These are phyloP conservation scores for Stylosanthes scabra DNA, from an alignment of 331 rosid species.

Conservation along the genomic window DNA sequence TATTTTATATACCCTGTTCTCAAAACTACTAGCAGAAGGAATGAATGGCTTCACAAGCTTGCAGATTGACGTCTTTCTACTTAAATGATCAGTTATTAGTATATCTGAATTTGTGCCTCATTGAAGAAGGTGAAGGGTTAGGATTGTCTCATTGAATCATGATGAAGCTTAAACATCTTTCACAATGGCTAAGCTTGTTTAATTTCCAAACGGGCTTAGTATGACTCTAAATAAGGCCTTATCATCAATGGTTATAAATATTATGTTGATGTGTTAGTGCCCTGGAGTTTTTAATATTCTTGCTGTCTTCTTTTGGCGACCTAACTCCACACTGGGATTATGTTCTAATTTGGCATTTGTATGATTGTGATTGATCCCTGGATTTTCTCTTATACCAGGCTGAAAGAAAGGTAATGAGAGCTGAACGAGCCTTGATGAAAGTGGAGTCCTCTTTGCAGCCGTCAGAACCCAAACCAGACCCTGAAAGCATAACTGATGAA, in stretches of 20 bases:
- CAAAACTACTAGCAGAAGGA: neutral
- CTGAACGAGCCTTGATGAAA: constrained; percentile 77
- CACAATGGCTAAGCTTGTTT: too few relatives aligned
- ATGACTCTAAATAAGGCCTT: too few relatives aligned
- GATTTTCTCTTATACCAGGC: constrained; percentile 55
- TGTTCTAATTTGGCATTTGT: constrained; percentile 22
- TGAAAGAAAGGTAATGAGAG: constrained; percentile 73
- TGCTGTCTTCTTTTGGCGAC: too few relatives aligned
- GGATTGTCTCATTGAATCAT: constrained; percentile 6
- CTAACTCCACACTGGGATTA: constrained; percentile 1
- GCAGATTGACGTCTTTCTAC: constrained; percentile 9
- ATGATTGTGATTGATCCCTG: constrained; percentile 32
- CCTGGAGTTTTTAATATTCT: too few relatives aligned
- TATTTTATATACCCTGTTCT: neutral
- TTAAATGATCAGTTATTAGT: constrained; percentile 12
- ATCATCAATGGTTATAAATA: too few relatives aligned
- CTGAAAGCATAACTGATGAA: constrained; percentile 89
- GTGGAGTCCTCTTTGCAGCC: constrained; percentile 82
- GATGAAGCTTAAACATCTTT: too few relatives aligned
- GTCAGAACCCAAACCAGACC: constrained; percentile 67
- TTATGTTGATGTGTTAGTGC: too few relatives aligned
- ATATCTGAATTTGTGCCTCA: neutral
- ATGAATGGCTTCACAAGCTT: neutral
- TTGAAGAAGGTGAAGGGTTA: constrained; percentile 12
- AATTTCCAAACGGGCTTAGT: too few relatives aligned